These are phyloP conservation scores for Apiospora phragmitis DNA, from an alignment of 2,329 filamentous ascomycete genomes.

Conservation along the genomic window DNA sequence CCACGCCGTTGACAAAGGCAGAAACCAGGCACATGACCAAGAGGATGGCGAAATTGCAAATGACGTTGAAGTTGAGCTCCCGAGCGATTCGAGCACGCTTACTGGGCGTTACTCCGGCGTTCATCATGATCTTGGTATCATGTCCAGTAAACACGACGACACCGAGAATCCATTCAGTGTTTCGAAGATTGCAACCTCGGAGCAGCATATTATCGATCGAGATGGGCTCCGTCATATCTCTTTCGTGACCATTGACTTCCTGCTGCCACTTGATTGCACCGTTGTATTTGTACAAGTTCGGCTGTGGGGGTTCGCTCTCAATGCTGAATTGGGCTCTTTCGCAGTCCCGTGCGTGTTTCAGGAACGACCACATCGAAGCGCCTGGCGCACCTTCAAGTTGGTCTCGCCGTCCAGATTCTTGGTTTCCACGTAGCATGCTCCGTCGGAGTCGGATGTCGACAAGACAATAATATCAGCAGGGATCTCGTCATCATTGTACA, in stretches of 20 bases:
- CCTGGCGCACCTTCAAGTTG: conserved; percentile 92
- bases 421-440: conserved; percentile 95
- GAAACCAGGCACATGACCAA: conserved; percentile 86
- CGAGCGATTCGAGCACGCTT: conserved; percentile 90
- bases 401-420: conserved; percentile 98
- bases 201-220: conserved; percentile 94
- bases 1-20: conserved; percentile 80
- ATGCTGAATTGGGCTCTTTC: conserved; percentile 85
- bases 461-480: conserved; percentile 92
- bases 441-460: conserved; percentile 90
- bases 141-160: conserved; percentile 92
- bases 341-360: conserved; percentile 90
- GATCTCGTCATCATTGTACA: conserved; percentile 95
- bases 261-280: conserved; percentile 88
- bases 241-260: conserved; percentile 60
- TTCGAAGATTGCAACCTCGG: conserved; percentile 88
- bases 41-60: conserved; percentile 93
- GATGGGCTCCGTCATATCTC: conserved; percentile 88
- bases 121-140: conserved; percentile 99
- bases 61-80: conserved; percentile 94
- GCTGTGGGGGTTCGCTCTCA: conserved; percentile 87
- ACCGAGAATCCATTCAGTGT: conserved; percentile 94
- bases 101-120: conserved; percentile 90
- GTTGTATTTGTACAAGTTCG: conserved; percentile 94
- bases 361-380: conserved; percentile 80